Percentiles rank a stretch among this genome's conserved stretches.
phyloP scores from a whole-genome alignment of 108 stramenopile species.

The Bacterosira constricta region DNA sequence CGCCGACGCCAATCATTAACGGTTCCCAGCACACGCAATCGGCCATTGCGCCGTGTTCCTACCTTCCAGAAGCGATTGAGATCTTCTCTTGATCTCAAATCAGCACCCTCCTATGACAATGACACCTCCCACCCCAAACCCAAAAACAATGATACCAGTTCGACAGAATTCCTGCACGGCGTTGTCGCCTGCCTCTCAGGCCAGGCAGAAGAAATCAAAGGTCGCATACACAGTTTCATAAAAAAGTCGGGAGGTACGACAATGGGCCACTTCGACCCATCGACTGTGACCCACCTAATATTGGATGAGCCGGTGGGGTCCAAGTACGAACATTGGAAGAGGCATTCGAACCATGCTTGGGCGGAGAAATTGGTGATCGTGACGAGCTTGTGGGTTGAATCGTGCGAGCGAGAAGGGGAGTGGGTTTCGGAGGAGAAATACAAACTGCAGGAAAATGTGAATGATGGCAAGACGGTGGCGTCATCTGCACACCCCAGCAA shows the following conservation, averaged over 20 bases:
- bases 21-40: background rate
- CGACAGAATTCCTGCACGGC: background rate
- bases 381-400: conserved; percentile 35
- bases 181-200: conserved; percentile 6
- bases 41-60: background rate
- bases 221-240: conserved; percentile 1
- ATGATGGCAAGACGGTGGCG: background rate
- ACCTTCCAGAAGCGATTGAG: background rate
- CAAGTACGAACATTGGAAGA: conserved; percentile 3
- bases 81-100: too few species aligned
- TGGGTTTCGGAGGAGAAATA: conserved; percentile 22
- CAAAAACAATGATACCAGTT: background rate
- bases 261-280: conserved; percentile 1
- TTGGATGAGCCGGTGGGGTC: background rate
- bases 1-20: background rate
- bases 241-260: background rate
- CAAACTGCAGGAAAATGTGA: background rate
- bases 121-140: background rate
- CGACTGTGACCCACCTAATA: background rate
- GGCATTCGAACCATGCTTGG: background rate
- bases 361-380: conserved; percentile 22
- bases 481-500: too few species aligned
- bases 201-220: background rate
- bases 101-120: too few species aligned
- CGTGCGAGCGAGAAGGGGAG: conserved; percentile 20